Percentiles rank a stretch among this genome's conserved stretches.
Evolutionary conservation across 148 eudicot genomes (phyloP).

Genomic region (Chenopodium quinoa): DNA sequence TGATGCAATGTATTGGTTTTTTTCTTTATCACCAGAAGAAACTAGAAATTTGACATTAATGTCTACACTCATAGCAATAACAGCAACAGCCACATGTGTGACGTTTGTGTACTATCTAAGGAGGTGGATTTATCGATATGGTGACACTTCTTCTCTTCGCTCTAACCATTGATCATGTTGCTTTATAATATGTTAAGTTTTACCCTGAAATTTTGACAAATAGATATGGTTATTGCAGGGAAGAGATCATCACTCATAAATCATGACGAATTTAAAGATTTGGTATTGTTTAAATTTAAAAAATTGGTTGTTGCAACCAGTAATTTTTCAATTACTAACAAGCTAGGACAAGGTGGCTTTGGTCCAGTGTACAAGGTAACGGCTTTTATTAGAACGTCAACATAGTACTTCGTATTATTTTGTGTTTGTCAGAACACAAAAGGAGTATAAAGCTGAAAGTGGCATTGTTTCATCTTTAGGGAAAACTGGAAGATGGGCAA

Average conservation of each 20-base stretch:
- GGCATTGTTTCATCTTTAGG: constrained; percentile 10
- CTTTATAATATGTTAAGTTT: too few species aligned
- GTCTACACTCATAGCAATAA: background rate
- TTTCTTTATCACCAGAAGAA: background rate
- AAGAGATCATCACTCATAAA: background rate
- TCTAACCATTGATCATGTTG: too few species aligned
- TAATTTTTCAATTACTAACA: constrained; percentile 31
- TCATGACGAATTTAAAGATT: constrained; percentile 16
- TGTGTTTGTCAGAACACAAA: too few species aligned
- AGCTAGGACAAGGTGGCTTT: constrained; percentile 53
- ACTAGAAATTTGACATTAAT: background rate
- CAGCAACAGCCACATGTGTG: background rate
- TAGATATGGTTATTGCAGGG: too few species aligned
- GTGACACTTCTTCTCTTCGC: background rate
- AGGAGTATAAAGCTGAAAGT: background rate
- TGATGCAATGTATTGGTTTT: too few species aligned
- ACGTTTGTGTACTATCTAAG: background rate
- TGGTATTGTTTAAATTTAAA: constrained; percentile 32
- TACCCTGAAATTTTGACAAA: too few species aligned
- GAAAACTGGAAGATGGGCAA: constrained; percentile 35
- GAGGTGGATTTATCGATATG: background rate
- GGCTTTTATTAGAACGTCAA: too few species aligned
- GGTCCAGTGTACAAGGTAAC: constrained; percentile 49
- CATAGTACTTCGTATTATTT: too few species aligned
- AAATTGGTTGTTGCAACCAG: constrained; percentile 34